These are phyloP conservation scores for Terana coerulea DNA, from an alignment of 768 basidiomycete species.

Conservation along the genomic window DNA sequence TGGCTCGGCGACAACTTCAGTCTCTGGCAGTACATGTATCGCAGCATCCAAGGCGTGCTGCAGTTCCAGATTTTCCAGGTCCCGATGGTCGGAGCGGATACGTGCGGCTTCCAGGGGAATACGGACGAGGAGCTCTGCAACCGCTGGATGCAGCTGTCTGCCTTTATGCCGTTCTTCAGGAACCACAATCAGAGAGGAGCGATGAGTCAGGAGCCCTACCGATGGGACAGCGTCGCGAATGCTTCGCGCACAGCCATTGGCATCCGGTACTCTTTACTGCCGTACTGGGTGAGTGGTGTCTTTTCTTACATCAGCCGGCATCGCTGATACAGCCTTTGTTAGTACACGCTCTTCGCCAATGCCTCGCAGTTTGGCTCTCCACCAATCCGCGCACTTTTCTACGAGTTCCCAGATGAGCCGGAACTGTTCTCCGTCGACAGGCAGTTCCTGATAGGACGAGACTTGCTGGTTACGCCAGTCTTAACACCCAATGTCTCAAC, in stretches of 20 bases:
- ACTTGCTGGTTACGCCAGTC: constrained; percentile 76
- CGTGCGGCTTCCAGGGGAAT: constrained; percentile 66
- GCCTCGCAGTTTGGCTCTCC: constrained; percentile 63
- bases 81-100: constrained; percentile 81
- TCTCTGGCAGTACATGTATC: constrained; percentile 67
- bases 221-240: constrained; percentile 77
- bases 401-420: constrained; percentile 69
- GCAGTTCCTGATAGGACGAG: constrained; percentile 70
- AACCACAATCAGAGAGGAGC: constrained; percentile 71
- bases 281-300: constrained; percentile 63
- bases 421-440: constrained; percentile 57
- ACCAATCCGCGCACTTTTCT: constrained; percentile 72
- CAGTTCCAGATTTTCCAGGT: constrained; percentile 85
- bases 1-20: constrained; percentile 82
- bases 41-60: constrained; percentile 69
- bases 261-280: constrained; percentile 65
- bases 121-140: constrained; percentile 79
- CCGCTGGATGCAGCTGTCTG: constrained; percentile 84
- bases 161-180: constrained; percentile 78
- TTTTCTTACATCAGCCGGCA: not conserved
- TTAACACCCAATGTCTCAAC: constrained; percentile 62
- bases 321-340: constrained; percentile 10
- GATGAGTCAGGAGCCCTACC: constrained; percentile 74
- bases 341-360: constrained; percentile 76
- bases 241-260: constrained; percentile 73